Conservation (phyloP, 2,329 filamentous ascomycete genomes). For the Fusarium humuli region DNA sequence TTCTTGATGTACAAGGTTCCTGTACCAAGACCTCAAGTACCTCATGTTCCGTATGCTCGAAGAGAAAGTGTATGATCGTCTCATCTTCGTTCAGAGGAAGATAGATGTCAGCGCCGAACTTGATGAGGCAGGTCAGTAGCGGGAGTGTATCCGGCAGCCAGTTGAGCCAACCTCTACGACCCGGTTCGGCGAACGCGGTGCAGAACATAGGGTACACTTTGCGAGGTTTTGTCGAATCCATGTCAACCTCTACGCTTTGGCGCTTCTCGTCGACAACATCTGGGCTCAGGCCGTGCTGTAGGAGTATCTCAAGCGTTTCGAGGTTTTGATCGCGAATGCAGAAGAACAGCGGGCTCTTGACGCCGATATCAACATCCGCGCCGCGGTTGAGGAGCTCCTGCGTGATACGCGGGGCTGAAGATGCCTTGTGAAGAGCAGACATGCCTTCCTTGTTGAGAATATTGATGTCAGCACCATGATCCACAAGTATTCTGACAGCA, state of each 20-base stretch:
- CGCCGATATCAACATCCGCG: conserved; percentile 3
- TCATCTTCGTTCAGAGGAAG: conserved; percentile 33
- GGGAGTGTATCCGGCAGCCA: neutral
- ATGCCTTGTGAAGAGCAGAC: conserved; percentile 26
- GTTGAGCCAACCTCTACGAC: rapidly evolving
- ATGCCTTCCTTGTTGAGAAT: conserved; percentile 1
- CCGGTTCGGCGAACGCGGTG: neutral
- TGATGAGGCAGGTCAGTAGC: conserved; percentile 14
- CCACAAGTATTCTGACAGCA: conserved; percentile 29
- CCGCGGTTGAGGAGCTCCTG: conserved; percentile 24
- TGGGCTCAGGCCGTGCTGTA: conserved; percentile 23
- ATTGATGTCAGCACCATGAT: conserved; percentile 33
- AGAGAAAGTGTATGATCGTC: conserved; percentile 35
- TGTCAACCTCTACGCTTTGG: neutral
- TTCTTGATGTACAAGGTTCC: conserved; percentile 30
- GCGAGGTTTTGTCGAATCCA: neutral
- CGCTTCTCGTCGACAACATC: conserved; percentile 12
- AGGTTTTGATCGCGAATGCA: conserved; percentile 25
- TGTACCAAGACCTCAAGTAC: conserved; percentile 5
- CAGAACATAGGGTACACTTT: conserved; percentile 25
- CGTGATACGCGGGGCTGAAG: conserved; percentile 2
- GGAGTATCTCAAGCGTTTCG: conserved; percentile 15
- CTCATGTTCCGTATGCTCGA: conserved; percentile 10
- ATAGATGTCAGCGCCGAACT: conserved; percentile 31
- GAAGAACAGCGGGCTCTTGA: conserved; percentile 20